These are phyloP conservation scores for Sergeia podlipaevii DNA, from an alignment of 208 protist genomes.

Conservation along the genomic window DNA sequence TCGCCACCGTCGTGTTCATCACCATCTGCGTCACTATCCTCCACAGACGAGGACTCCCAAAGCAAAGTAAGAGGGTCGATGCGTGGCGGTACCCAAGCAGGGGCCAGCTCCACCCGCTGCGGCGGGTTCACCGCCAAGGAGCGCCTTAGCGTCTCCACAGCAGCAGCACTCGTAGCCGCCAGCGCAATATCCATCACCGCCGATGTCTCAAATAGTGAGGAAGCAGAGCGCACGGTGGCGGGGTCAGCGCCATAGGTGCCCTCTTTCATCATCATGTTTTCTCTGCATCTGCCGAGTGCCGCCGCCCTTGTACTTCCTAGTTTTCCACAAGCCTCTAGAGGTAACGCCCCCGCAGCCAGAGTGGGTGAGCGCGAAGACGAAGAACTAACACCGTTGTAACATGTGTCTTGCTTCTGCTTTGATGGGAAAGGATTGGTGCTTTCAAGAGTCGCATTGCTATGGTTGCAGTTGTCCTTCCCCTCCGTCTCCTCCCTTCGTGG, in stretches of 20 bases:
- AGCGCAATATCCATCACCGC: slow-evolving; percentile 19
- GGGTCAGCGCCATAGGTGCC: not conserved
- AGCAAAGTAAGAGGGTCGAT: slow-evolving; percentile 30
- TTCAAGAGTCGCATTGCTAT: too few relatives aligned
- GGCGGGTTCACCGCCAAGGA: slow-evolving; percentile 20
- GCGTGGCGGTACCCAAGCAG: slow-evolving; percentile 23
- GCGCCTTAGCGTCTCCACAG: slow-evolving; percentile 28
- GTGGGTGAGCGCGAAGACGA: too few relatives aligned
- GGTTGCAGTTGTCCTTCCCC: too few relatives aligned
- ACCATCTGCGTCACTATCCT: slow-evolving; percentile 19
- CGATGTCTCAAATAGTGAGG: slow-evolving; percentile 1
- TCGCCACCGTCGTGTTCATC: slow-evolving; percentile 2
- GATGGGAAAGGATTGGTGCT: too few relatives aligned
- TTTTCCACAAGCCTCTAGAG: too few relatives aligned
- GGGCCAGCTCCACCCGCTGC: slow-evolving; percentile 18
- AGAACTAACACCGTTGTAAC: too few relatives aligned
- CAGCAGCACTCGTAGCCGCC: slow-evolving; percentile 42
- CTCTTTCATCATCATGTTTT: too few relatives aligned
- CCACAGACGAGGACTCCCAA: slow-evolving; percentile 54
- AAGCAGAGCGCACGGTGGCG: not conserved
- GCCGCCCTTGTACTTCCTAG: too few relatives aligned
- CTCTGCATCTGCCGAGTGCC: too few relatives aligned
- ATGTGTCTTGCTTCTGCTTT: too few relatives aligned
- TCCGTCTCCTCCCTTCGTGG: too few relatives aligned
- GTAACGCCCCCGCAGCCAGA: too few relatives aligned